These are phyloP conservation scores for Cordyceps pruinosa DNA, from an alignment of 2,329 filamentous ascomycete species.

Conservation along the genomic window DNA sequence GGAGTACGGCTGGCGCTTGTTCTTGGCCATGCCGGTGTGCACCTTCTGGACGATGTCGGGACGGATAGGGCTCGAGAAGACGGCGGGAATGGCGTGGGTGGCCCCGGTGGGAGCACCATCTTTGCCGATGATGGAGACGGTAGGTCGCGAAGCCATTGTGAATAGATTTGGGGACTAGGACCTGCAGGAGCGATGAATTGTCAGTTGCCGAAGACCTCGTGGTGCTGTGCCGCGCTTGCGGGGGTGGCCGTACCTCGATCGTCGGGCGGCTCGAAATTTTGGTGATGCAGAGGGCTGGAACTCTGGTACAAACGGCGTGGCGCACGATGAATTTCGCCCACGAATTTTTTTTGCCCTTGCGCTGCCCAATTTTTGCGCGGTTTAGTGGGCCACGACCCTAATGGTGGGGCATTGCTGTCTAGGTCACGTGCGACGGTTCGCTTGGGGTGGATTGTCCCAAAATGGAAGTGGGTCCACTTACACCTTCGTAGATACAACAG, in stretches of 20 bases:
- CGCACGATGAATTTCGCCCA: conserved; percentile 28
- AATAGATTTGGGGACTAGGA: conserved; percentile 30
- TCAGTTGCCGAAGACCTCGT: not conserved
- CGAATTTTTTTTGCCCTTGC: conserved; percentile 2
- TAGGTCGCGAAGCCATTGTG: conserved; percentile 92
- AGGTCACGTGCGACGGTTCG: not conserved
- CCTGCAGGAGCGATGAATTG: conserved; percentile 17
- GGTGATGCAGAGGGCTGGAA: conserved; percentile 27
- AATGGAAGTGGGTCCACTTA: not conserved
- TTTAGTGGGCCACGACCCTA: conserved; percentile 39
- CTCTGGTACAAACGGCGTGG: conserved; percentile 20
- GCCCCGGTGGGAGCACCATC: conserved; percentile 88
- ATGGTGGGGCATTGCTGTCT: conserved; percentile 17
- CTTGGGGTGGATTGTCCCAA: not conserved
- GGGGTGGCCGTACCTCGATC: conserved; percentile 29
- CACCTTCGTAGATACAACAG: no score
- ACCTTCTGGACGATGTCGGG: conserved; percentile 98
- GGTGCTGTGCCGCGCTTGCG: not conserved
- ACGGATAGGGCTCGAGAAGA: conserved; percentile 96
- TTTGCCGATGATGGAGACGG: conserved; percentile 93
- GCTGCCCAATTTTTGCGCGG: conserved; percentile 12
- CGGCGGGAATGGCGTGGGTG: conserved; percentile 87
- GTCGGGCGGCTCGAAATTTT: conserved; percentile 35
- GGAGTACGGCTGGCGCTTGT: conserved; percentile 98
- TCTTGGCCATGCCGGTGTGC: conserved; percentile 99